These are phyloP conservation scores for Blepharisma stoltei DNA, from an alignment of 73 alveolate species.

Conservation along the genomic window DNA sequence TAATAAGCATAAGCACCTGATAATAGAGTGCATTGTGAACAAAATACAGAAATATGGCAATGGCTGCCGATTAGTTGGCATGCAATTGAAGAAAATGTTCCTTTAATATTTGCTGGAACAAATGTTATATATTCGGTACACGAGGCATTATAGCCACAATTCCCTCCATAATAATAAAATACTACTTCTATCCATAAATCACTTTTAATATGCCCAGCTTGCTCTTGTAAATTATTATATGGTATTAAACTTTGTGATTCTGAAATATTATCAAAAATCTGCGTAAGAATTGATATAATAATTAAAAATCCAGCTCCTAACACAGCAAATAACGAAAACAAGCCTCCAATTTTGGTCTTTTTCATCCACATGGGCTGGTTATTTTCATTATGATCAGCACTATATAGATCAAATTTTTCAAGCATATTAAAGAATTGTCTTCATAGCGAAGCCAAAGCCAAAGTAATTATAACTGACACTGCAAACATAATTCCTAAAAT, in stretches of 20 bases:
- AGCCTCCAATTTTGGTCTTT: not conserved
- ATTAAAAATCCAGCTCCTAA: not conserved
- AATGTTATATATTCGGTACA: not conserved
- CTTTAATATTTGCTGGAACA: too few relatives aligned
- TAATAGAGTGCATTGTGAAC: not conserved
- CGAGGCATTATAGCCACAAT: not conserved
- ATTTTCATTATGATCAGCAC: not conserved
- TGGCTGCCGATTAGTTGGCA: not conserved
- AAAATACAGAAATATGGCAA: not conserved
- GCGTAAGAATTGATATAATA: not conserved
- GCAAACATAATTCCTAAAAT: too few relatives aligned
- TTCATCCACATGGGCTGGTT: not conserved
- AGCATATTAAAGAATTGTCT: too few relatives aligned
- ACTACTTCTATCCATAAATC: not conserved
- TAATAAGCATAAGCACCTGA: not conserved
- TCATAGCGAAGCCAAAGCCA: too few relatives aligned
- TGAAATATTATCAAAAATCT: not conserved
- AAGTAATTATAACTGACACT: too few relatives aligned
- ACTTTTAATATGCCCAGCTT: not conserved
- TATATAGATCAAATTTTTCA: too few relatives aligned
- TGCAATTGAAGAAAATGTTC: too few relatives aligned
- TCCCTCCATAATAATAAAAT: not conserved
- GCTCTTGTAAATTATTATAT: not conserved
- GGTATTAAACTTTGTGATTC: not conserved
- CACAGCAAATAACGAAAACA: not conserved